These are phyloP conservation scores for Hyaloraphidium curvatum DNA, from an alignment of 192 early-diverging fungal species.

Conservation along the genomic window DNA sequence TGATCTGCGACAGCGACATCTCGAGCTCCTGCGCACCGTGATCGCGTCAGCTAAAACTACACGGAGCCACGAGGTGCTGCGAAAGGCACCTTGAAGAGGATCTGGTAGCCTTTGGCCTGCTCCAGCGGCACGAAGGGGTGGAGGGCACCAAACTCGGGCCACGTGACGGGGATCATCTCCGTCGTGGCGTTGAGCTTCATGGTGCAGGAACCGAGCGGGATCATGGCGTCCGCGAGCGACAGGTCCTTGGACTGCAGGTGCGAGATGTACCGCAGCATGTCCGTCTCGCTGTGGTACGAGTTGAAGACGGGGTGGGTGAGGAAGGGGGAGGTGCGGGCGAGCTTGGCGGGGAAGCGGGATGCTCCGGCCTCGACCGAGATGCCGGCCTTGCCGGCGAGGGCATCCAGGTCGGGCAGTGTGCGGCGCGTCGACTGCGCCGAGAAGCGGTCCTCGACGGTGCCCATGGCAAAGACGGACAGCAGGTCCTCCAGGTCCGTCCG, in stretches of 20 bases:
- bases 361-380: conserved; percentile 6
- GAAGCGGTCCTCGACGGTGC: conserved; percentile 28
- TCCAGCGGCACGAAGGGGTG: conserved; percentile 93
- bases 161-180: conserved; percentile 99
- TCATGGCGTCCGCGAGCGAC: conserved; percentile 97
- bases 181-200: conserved; percentile 99
- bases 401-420: conserved; percentile 28
- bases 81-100: conserved; percentile 38
- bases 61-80: not conserved
- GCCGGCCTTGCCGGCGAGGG: conserved; percentile 19
- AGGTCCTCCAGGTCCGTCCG: conserved; percentile 64
- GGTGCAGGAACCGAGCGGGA: conserved; percentile 94
- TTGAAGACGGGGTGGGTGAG: conserved; percentile 89
- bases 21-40: conserved; percentile 44
- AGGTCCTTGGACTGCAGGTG: conserved; percentile 94
- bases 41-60: not conserved
- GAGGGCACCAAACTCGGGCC: conserved; percentile 87
- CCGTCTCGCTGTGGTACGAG: conserved; percentile 91
- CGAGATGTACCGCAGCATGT: conserved; percentile 92
- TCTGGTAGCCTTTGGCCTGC: conserved; percentile 84
- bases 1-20: conserved; percentile 71
- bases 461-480: conserved; percentile 55
- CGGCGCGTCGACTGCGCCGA: conserved; percentile 23
- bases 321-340: conserved; percentile 54
- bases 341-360: conserved; percentile 27